Evolutionary conservation across 441 rosid genomes (phyloP), one percentile per base, ranked within the genome.

Genomic region (Pelargonium myrrhifolium): DNA sequence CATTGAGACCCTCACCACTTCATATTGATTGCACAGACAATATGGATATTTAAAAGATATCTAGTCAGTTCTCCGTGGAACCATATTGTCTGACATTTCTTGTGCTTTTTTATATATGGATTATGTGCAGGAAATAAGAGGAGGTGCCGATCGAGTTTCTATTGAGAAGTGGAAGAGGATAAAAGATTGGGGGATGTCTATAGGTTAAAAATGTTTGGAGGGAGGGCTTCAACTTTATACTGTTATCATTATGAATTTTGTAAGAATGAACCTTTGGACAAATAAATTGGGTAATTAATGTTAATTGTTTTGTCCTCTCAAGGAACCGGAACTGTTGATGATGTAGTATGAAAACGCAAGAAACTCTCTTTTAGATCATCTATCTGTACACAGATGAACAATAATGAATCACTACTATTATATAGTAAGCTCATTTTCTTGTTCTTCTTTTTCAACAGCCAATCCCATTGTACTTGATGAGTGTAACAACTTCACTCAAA

Each of bases 81-180:
- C 17, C 24, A 21, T 18, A 6, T 53, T 5, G 24, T 15, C 20
- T 15, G 1, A 17, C 11, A 2, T 17, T 6, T 17, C 22, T 15
- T 31, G 10, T n/a, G 59, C 21, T 0, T 9, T 53, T 22, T 53
- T 31, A 21, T 37, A 3, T 21, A 39, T 51, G 55, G 7, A 66
- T 63, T 47, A 21, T 42, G 20, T 70, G 72, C 74, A 77, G 80
- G 80, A 77, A 73, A 70, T 77, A 61, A 72, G 67, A 15, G 65
- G 71, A 61, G n/a, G 53, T 37, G 17, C 14, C 17, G 37, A 24
- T 31, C 37, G 59, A 53, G 62, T 1, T 56, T 7, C 40, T n/a
- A 40, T 66, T 2, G 39, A 11, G 56, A 21, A 51, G 51, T 42
- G 66, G 42, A 6, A 42, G 62, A 24, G 59, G 24, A 53, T 15